Base-by-base conservation (phyloP, 2,329 filamentous ascomycete genomes). In the Zymoseptoria pseudotritici region DNA sequence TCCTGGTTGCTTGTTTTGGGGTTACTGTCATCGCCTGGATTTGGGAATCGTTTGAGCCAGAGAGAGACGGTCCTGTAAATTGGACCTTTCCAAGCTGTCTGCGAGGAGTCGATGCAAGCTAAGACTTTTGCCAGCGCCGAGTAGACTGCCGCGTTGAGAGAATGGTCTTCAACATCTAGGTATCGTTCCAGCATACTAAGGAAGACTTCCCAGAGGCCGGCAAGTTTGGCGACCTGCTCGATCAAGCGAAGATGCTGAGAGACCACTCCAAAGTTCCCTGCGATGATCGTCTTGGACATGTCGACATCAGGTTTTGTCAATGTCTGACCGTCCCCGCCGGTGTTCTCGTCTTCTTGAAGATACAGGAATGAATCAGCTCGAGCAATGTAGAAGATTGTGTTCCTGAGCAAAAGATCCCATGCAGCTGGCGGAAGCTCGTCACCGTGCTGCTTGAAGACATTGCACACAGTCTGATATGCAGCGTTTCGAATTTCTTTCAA, bases 391-490 rank as follows among this genome's bases (percentile, higher is more conserved):
- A 96, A 92, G 1, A 96, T 81, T 6, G 97, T 88, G 6, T 84
- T 85, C 61, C 89, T 86, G 58, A 96, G 83, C 67, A 91, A 94
- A 26, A 93, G 81, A 54, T 87, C 86, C 92, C 91, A 97, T 0
- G 89, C 87, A 69, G 88, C 84, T 0, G 90, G 81, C 50, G 83
- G 86, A 4, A 97, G 79, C 57, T 88, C 87, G 65, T 92, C 88
- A 10, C 91, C 91, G 64, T 95, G 95, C 1, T 90, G 91, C 72
- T 96, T 91, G 63, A 97, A 91, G 20, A 97, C 96, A 53, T 91
- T 85, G 58, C 97, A 82, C 3, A 97, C 78, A 0, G 93, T 97
- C 72, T 97, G 93, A 21, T 97, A 89, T 1, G 92, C 91, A 78
- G 89, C 91, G 67, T 93, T 93, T 51, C 90, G 83, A 51, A 94